Conservation (phyloP, 2,329 filamentous ascomycete species). For the Hypoxylon sp. region DNA sequence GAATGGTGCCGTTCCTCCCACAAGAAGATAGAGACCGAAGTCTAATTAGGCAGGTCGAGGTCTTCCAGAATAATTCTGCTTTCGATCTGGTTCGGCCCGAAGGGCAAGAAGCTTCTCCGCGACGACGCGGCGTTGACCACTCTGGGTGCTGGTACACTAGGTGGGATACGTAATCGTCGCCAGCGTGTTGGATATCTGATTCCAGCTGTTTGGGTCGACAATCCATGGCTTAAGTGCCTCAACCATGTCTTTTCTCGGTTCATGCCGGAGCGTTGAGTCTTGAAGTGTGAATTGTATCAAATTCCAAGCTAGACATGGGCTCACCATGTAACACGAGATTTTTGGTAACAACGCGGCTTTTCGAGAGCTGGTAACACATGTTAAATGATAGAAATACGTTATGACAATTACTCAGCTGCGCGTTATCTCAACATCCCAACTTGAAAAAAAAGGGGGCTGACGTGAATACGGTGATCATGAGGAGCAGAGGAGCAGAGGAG, state of each 20-base stretch:
- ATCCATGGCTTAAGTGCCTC: slow-evolving; percentile 2
- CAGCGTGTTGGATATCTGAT: slow-evolving; percentile 13
- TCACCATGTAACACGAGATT: neutral
- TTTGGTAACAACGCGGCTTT: neutral
- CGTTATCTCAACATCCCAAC: slow-evolving; percentile 6
- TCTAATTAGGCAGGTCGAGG: slow-evolving; percentile 27
- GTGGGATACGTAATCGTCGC: slow-evolving; percentile 19
- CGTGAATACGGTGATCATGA: slow-evolving; percentile 13
- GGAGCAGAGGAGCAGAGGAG: no score
- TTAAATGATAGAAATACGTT: slow-evolving; percentile 1
- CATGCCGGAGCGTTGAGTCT: slow-evolving; percentile 23
- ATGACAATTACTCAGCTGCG: slow-evolving; percentile 27
- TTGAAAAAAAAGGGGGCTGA: slow-evolving; percentile 38
- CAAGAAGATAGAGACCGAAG: slow-evolving; percentile 7
- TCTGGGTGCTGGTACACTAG: neutral
- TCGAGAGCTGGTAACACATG: neutral
- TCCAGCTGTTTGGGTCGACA: slow-evolving; percentile 24
- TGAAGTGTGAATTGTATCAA: slow-evolving; percentile 2
- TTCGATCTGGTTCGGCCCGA: slow-evolving; percentile 27
- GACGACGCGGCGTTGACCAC: slow-evolving; percentile 17
- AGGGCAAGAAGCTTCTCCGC: slow-evolving; percentile 1
- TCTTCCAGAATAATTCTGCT: slow-evolving; percentile 31
- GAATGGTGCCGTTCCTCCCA: slow-evolving; percentile 5
- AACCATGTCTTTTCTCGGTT: slow-evolving; percentile 29
- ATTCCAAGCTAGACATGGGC: neutral